Evolutionary conservation across 176 grass and related monocot genomes (phyloP), one percentile per base, ranked within the genome.

Genomic region (Poa annua): DNA sequence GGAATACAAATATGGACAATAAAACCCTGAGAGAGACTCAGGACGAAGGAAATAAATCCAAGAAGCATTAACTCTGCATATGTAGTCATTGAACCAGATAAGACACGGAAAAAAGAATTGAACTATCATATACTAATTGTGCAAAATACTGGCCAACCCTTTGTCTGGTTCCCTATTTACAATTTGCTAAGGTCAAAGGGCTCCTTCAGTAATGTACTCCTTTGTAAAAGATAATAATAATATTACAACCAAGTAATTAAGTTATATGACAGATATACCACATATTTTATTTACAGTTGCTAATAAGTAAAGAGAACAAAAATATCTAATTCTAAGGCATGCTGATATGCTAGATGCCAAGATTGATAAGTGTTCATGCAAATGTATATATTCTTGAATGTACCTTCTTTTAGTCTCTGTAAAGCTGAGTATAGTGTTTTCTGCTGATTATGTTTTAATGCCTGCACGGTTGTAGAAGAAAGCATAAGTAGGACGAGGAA

Each of bases 41-140:
- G 71, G 57, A 95, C 25, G 54, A 98, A 94, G 26, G 96, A 98
- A 83, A 98, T 98, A 63, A 98, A 98, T 59, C 96, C 96, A 8
- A 98, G 87, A 79, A 98, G 88, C 96, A 98, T 95, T 47, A 98
- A 76, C 78, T 98, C 92, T 98, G 92, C 90, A 91, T 76, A 29
- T 39, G 47, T 73, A 89, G 47, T 8, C 60, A 86, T 11, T 61
- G 26, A 80, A 79, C 29, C 1, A 26, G 49, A 85, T 80, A 51
- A 84, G 57, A 55, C 6, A 49, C 29, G 57, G 80, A 82, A 33
- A 72, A 65, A 74, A 74, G 45, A 88, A 74, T 8, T 0, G n/a
- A 29, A 80, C 47, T 32, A 73, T 4, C 44, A 53, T 34, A 63
- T 24, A 65, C 4, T 53, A 56, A 67, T 4, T 66, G n/a, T 59